phyloP scores from a whole-genome alignment of 768 basidiomycete genomes.

The Podaxis carcinomalis region DNA sequence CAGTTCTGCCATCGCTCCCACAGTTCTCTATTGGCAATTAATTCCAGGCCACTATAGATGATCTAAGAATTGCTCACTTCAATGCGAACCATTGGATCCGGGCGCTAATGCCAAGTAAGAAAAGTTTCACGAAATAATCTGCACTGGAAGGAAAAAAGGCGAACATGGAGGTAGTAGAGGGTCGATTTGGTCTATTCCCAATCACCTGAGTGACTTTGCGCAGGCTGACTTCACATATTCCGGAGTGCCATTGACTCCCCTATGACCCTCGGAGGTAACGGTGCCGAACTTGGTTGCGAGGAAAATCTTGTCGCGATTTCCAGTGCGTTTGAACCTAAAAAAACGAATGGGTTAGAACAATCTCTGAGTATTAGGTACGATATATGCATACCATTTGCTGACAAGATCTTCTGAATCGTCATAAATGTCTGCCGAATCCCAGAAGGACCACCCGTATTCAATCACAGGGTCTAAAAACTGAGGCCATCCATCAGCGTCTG shows the following conservation, averaged over 20 bases:
- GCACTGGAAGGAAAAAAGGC: neutral
- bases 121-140: neutral
- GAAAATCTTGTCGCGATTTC: constrained; percentile 51
- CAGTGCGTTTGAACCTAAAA: constrained; percentile 44
- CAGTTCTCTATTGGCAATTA: constrained; percentile 26
- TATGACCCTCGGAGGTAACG: constrained; percentile 11
- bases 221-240: constrained; percentile 35
- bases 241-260: constrained; percentile 22
- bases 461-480: constrained; percentile 39
- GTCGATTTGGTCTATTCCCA: constrained; percentile 40
- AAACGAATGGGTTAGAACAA: neutral
- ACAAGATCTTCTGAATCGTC: constrained; percentile 39
- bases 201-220: constrained; percentile 33
- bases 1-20: constrained; percentile 46
- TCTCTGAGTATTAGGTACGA: neutral
- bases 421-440: constrained; percentile 49
- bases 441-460: constrained; percentile 38
- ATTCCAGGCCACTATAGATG: neutral
- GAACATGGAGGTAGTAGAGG: constrained; percentile 40
- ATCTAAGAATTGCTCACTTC: constrained; percentile 26
- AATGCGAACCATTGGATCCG: constrained; percentile 40
- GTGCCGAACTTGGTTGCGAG: constrained; percentile 51
- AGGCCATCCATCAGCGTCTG: neutral
- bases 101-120: constrained; percentile 19
- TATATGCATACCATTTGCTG: constrained; percentile 34